These are phyloP conservation scores for Trametes cingulata DNA, from an alignment of 768 basidiomycete genomes.

Conservation along the genomic window DNA sequence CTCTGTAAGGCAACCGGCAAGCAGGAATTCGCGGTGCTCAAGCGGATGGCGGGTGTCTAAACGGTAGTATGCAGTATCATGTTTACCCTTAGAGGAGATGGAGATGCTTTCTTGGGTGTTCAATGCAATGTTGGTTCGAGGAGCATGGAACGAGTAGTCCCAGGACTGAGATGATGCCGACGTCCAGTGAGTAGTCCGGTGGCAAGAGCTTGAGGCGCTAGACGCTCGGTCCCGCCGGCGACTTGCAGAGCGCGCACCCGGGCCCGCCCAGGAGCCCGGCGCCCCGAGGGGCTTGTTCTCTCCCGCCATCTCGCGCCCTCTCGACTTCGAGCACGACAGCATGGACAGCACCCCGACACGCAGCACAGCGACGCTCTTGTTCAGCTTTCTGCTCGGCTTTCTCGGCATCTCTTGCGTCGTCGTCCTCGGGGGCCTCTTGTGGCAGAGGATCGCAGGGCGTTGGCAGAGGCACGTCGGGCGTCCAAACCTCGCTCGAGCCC, in stretches of 20 bases:
- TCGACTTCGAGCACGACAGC: background rate
- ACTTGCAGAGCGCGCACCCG: no score
- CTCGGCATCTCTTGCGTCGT: slow-evolving; percentile 10
- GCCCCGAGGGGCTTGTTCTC: background rate
- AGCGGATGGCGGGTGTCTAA: slow-evolving; percentile 56
- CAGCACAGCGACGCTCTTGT: slow-evolving; percentile 16
- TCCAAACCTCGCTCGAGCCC: background rate
- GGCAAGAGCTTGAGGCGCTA: background rate
- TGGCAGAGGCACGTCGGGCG: background rate
- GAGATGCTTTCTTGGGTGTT: background rate
- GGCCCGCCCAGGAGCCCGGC: no score
- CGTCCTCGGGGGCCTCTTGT: slow-evolving; percentile 6
- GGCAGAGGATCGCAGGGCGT: slow-evolving; percentile 7
- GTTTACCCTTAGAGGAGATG: background rate
- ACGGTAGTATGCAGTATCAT: background rate
- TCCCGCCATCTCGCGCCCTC: background rate
- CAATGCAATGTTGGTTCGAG: background rate
- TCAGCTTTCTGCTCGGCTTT: slow-evolving; percentile 21
- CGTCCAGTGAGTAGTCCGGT: background rate
- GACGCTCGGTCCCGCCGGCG: background rate
- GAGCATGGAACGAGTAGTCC: background rate
- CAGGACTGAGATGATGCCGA: background rate
- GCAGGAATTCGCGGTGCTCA: slow-evolving; percentile 67
- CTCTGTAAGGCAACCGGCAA: slow-evolving; percentile 76
- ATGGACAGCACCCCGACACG: background rate